Base-by-base conservation (phyloP, 192 early-diverging fungal genomes). In the Obelidium mucronatum region DNA sequence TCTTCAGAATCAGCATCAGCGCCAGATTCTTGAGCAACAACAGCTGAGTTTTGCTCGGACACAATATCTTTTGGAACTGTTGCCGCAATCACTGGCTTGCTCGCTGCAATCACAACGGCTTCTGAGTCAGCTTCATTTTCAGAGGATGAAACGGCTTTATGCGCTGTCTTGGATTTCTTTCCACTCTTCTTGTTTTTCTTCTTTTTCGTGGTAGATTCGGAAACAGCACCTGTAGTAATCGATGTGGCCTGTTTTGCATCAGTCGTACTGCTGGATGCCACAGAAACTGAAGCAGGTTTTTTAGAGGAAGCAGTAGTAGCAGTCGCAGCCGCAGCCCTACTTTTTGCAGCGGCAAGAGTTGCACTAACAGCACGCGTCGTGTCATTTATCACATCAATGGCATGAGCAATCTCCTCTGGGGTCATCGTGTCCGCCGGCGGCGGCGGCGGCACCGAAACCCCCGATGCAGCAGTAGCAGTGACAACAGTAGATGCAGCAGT, bases 141-240 rank as follows among this genome's bases (percentile, higher is more conserved):
- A 8, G 44, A 19, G 22, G 26, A 0, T 1, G 51, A 40, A 1
- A 51, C 15, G 1, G n/a, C 40, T 22, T 70, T 36, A 13, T 30
- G 17, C n/a, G 51, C 13, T 15, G 31, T 22, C 51, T 31, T 39
- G 19, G 67, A 48, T 55, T 72, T 72, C 56, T 72, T 72, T 52
- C 59, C 59, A 52, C 34, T 58, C 55, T 72, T 72, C 55, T 72
- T 72, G 70, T 72, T 72, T 52, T 72, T 72, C 55, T 72, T 72
- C 51, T 72, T 69, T 30, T 54, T 72, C 28, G 51, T 30, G 0
- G 67, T 19, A 28, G 40, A 11, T 0, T 22, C 19, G 26, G n/a
- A 11, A 34, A 34, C 13, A 26, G 11, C 59, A 17, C 26, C 28
- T 13, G 13, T 26, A 31, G 59, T 17, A 31, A 60, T 60, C 11